A percentile compares a stretch with the other conserved stretches of the same genome.
These are phyloP conservation scores for Dioscorea dumetorum DNA, from an alignment of 106 monocot genomes.

Conservation along the genomic window DNA sequence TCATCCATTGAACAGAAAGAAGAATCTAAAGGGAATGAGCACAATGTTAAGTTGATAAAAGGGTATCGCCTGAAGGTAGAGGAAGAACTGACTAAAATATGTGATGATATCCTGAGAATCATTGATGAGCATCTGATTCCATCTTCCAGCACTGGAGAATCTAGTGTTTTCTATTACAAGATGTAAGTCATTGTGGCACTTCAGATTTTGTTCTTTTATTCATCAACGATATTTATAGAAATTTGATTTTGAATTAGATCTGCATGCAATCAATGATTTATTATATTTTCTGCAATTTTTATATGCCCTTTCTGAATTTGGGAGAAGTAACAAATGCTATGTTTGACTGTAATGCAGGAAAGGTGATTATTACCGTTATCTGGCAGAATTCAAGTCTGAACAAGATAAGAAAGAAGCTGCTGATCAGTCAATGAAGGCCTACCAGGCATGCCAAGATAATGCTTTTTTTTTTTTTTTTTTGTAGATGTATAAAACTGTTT, in stretches of 20 bases:
- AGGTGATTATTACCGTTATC: slow-evolving; percentile 36
- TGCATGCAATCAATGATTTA: no score
- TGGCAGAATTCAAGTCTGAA: slow-evolving; percentile 26
- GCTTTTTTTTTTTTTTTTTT: no score
- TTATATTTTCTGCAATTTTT: no score
- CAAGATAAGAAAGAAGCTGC: slow-evolving; percentile 23
- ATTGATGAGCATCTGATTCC: slow-evolving; percentile 37
- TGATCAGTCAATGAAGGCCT: slow-evolving; percentile 21
- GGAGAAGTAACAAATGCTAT: no score
- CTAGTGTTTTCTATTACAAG: slow-evolving; percentile 36
- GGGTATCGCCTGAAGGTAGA: slow-evolving; percentile 30
- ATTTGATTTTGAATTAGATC: no score
- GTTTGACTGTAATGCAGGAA: slow-evolving; percentile 19
- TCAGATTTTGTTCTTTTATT: not conserved
- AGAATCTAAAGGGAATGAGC: slow-evolving; percentile 33
- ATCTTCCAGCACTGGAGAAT: slow-evolving; percentile 18
- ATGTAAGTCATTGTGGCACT: slow-evolving; percentile 14
- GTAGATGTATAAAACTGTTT: no score
- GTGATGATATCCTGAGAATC: slow-evolving; percentile 27
- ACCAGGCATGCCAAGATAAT: slow-evolving; percentile 9
- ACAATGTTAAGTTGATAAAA: slow-evolving; percentile 24
- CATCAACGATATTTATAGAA: no score
- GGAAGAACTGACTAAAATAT: slow-evolving; percentile 29
- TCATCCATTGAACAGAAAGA: slow-evolving; percentile 42
- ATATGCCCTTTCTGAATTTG: no score